These are phyloP conservation scores for Quercus robur DNA, from an alignment of 306 rosid genomes.

Conservation along the genomic window DNA sequence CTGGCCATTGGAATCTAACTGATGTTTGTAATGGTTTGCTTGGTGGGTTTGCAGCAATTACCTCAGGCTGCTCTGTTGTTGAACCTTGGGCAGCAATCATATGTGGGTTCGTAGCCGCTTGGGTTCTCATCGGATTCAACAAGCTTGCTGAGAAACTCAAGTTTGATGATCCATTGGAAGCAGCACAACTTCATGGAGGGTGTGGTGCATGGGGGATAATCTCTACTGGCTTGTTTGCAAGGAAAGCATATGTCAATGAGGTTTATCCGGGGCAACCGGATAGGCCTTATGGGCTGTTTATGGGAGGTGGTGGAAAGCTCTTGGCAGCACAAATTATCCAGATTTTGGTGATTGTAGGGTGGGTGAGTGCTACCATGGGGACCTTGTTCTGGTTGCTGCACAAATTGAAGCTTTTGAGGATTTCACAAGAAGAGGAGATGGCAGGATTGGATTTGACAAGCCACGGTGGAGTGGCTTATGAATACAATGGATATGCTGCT, in stretches of 20 bases:
- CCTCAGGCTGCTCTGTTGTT: slow-evolving; percentile 53
- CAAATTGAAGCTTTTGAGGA: slow-evolving; percentile 40
- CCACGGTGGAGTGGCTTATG: slow-evolving; percentile 59
- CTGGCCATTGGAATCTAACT: slow-evolving; percentile 55
- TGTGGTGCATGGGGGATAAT: slow-evolving; percentile 63
- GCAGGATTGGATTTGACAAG: slow-evolving; percentile 59
- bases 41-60: slow-evolving; percentile 66
- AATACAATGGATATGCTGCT: slow-evolving; percentile 1
- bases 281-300: slow-evolving; percentile 45
- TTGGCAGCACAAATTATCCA: slow-evolving; percentile 51
- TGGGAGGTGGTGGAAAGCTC: slow-evolving; percentile 51
- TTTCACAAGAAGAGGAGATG: slow-evolving; percentile 44
- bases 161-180: slow-evolving; percentile 63
- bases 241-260: slow-evolving; percentile 40
- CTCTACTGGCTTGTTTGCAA: slow-evolving; percentile 51
- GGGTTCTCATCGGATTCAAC: slow-evolving; percentile 53
- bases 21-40: slow-evolving; percentile 62
- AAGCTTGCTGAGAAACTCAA: slow-evolving; percentile 37
- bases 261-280: slow-evolving; percentile 34
- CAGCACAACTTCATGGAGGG: slow-evolving; percentile 62
- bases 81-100: slow-evolving; percentile 66
- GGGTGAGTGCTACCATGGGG: slow-evolving; percentile 63
- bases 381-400: slow-evolving; percentile 38
- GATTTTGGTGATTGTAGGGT: slow-evolving; percentile 30
- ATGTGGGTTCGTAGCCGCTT: slow-evolving; percentile 62